Percentiles rank a stretch among this genome's conserved stretches.
Conservation (phyloP, 2,329 filamentous ascomycete genomes). For the Aspergillus novofumigatus region DNA sequence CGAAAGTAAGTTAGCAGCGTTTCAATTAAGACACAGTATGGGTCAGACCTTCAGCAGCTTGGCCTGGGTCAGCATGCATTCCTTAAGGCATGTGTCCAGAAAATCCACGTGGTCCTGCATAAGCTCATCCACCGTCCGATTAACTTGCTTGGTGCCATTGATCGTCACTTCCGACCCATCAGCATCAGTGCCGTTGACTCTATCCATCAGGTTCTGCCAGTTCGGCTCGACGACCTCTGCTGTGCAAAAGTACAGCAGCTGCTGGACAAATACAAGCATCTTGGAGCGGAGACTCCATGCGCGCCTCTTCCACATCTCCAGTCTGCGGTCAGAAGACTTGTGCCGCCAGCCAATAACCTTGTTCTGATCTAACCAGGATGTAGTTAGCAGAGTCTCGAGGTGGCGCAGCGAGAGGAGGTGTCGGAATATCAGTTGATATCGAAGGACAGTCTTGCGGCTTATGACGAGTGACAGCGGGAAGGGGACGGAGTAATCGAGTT, state of each 20-base stretch:
- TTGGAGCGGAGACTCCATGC: slow-evolving; percentile 88
- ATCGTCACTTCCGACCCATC: slow-evolving; percentile 33
- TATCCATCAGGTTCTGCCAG: slow-evolving; percentile 90
- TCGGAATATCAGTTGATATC: slow-evolving; percentile 93
- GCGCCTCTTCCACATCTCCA: slow-evolving; percentile 89
- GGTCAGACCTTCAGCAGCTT: slow-evolving; percentile 76
- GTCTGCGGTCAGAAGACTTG: slow-evolving; percentile 64
- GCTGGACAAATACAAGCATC: slow-evolving; percentile 97
- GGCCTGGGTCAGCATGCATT: slow-evolving; percentile 97
- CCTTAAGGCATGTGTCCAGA: slow-evolving; percentile 93
- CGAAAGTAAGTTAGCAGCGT: slow-evolving; percentile 5
- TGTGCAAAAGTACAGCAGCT: slow-evolving; percentile 94
- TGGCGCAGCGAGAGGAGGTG: slow-evolving; percentile 87
- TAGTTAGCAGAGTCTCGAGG: slow-evolving; percentile 79
- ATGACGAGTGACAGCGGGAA: slow-evolving; percentile 95
- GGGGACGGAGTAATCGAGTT: slow-evolving; percentile 89
- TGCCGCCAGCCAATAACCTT: slow-evolving; percentile 78
- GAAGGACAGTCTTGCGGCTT: slow-evolving; percentile 91
- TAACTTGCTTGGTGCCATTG: slow-evolving; percentile 47
- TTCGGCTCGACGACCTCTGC: slow-evolving; percentile 97
- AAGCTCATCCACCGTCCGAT: slow-evolving; percentile 86
- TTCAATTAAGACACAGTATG: not conserved
- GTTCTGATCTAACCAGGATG: slow-evolving; percentile 86
- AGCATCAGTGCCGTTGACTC: slow-evolving; percentile 60
- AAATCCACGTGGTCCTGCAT: slow-evolving; percentile 99